Evolutionary conservation across 352 stramenopile genomes (phyloP), one percentile per base, ranked within the genome.

Genomic region (Phytophthora citrophthora): DNA sequence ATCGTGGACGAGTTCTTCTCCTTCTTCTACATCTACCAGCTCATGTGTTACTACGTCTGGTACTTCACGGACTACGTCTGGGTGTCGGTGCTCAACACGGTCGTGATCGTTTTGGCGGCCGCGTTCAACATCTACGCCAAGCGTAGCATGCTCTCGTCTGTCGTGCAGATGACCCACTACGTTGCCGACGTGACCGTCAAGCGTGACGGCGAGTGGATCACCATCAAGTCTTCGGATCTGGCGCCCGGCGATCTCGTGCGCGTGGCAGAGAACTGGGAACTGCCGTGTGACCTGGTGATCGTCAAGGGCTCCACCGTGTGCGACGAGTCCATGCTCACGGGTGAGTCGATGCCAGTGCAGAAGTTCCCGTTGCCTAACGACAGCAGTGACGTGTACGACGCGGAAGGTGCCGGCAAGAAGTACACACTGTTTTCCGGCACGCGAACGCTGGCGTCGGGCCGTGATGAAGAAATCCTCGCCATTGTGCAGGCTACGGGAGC

Each of bases 371-470:
- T 88, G 15, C 79, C 81, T 0, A 68, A 72, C 29, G 70, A 81
- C 49, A 88, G 73, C 57, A 66, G 47, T 24, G 64, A 88, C 23
- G 77, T 85, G 27, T 91, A 89, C 71, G 68, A 77, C 13, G 52
- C 74, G 6, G 65, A 86, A 13, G 81, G 80, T 40, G 68, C 46
- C 11, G 80, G 90, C 59, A 95, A 95, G 67, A 90, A 90, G 60
- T 83, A 96, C 69, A 97, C 89, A 27, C 74, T 98, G 3, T 97
- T 91, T 54, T 89, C 89, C 12, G 92, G 92, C 24, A 96, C 89
- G 0, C 83, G 74, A 23, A 86, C 90, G 48, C 57, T 97, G 8
- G 81, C 93, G 40, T 88, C 70, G 6, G 77, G 79, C 16, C 81
- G 77, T 20, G 64, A 87, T 5, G 74, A 83, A 54, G 82, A 82